phyloP scores from a whole-genome alignment of 345 rosid species.

The Adansonia digitata region DNA sequence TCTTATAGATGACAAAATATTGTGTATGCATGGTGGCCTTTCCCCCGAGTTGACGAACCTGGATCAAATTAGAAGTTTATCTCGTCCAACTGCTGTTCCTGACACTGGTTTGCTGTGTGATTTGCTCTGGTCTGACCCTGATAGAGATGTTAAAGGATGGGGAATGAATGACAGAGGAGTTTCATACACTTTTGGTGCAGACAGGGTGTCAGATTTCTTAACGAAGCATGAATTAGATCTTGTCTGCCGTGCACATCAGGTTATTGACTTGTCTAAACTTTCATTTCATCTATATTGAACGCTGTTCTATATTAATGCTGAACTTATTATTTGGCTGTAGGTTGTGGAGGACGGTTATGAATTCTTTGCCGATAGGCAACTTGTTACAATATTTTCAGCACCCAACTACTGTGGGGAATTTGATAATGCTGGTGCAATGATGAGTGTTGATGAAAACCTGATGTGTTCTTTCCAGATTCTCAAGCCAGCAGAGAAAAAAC shows the following conservation, averaged over 20 bases:
- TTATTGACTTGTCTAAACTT: constrained; percentile 14
- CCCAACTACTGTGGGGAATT: constrained; percentile 97
- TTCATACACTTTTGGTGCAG: constrained; percentile 84
- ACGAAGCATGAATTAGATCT: constrained; percentile 79
- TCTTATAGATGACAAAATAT: not conserved
- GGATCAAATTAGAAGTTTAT: constrained; percentile 67
- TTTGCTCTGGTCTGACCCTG: constrained; percentile 97
- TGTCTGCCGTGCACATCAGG: constrained; percentile 99
- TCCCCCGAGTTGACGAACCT: constrained; percentile 76
- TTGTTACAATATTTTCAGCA: constrained; percentile 90
- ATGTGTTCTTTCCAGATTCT: constrained; percentile 96
- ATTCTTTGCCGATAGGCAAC: constrained; percentile 90
- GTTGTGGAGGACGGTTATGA: constrained; percentile 99
- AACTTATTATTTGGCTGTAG: constrained; percentile 30
- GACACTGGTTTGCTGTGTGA: constrained; percentile 88
- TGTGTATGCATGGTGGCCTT: constrained; percentile 38
- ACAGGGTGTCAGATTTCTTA: constrained; percentile 72
- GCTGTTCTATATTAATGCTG: constrained; percentile 10
- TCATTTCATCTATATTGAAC: not conserved
- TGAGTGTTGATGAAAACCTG: constrained; percentile 80
- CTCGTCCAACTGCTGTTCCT: constrained; percentile 70
- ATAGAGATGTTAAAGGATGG: constrained; percentile 81
- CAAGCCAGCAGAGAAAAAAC: constrained; percentile 81
- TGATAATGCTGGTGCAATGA: constrained; percentile 98
- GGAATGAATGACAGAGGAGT: constrained; percentile 96